Conservation (phyloP, 129 eudicot species). For the Helianthus tuberosus region DNA sequence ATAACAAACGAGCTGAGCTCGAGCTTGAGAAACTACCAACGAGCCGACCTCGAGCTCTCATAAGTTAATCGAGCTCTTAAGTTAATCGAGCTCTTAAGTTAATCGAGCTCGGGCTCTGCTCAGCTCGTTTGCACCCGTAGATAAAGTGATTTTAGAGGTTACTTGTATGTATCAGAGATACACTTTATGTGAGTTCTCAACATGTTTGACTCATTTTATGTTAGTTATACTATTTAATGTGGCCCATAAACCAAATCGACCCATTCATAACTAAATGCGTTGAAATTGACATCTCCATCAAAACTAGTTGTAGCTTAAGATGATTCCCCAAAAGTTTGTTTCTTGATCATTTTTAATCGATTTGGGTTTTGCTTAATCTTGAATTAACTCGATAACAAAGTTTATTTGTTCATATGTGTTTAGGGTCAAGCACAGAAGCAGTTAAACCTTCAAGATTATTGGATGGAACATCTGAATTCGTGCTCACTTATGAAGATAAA, state of each 20-base stretch:
- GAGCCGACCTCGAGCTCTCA: too few relatives aligned
- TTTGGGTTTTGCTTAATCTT: conserved; percentile 15
- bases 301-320: background rate
- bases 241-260: background rate
- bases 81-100: too few relatives aligned
- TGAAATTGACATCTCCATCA: background rate
- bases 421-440: conserved; percentile 52
- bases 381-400: background rate
- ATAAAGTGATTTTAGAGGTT: background rate
- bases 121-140: too few relatives aligned
- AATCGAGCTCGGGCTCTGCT: too few relatives aligned
- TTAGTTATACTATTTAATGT: background rate
- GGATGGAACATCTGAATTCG: conserved; percentile 79
- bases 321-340: conserved; percentile 13
- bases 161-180: background rate
- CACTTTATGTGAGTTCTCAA: background rate
- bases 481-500: conserved; percentile 95
- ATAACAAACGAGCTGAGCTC: too few relatives aligned
- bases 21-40: too few relatives aligned
- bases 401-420: conserved; percentile 26
- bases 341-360: background rate
- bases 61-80: too few relatives aligned
- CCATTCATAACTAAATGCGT: background rate
- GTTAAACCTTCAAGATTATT: conserved; percentile 58
- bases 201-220: background rate